Evolutionary conservation across 805 yeast genomes (phyloP), one percentile per base, ranked within the genome.

Genomic region (Ogataea corticis): DNA sequence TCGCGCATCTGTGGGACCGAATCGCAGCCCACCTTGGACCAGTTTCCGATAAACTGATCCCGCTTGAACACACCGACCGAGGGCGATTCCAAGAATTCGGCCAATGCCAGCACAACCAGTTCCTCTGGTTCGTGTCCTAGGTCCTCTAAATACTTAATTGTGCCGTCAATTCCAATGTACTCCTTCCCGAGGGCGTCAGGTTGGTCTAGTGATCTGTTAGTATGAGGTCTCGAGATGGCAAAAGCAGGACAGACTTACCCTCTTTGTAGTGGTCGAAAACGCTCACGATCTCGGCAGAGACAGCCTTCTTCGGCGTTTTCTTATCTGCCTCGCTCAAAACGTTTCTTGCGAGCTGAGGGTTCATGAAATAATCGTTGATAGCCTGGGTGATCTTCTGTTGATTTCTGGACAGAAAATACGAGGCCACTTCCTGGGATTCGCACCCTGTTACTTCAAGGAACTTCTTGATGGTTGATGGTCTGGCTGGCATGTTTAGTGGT

Each of bases 121-220:
- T 91, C 90, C 54, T 92, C 98, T 0, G 90, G 84, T 12, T 80
- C 80, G 31, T 84, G 71, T 0, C 77, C 82, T 38, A 92, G 66
- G 55, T 84, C 96, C 13, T 71, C 72, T 17, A 92, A 68, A 55
- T 83, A 87, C 32, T 59, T 53, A 9, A 91, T 62, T 0, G 97
- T 85, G 0, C 96, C 97, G 46, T 88, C 94, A 9, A 87, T 72
- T 19, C 82, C 92, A 31, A 90, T 87, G 33, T 48, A 56, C 11
- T 68, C 41, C 14, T 43, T 45, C 10, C 66, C 65, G 16, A 63
- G 38, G 1, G 56, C 54, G 42, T 61, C 60, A 3, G 50, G 51
- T 30, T 49, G 42, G 13, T 41, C 51, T 56, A 33, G 15, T 25
- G 16, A 12, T 19, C 15, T 4, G 27, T n/a, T 42, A 36, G 41